Percentiles rank a stretch among this genome's conserved stretches.
phyloP scores from a whole-genome alignment of 257 asterid genomes.

The Fraxinus excelsior region DNA sequence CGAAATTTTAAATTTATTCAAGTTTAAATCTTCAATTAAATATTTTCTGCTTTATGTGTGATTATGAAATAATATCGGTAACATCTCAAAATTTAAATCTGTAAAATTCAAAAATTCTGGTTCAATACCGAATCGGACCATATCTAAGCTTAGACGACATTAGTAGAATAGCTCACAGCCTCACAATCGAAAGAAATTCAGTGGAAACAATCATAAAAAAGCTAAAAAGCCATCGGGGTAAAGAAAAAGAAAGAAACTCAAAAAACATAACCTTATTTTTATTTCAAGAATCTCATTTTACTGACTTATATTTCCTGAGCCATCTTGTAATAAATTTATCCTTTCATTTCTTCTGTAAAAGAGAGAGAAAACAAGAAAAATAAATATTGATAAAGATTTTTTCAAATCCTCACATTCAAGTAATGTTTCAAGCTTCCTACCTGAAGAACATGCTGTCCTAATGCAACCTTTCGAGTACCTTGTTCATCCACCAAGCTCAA shows the following conservation, averaged over 20 bases:
- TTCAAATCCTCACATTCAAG: slow-evolving; percentile 49
- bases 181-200: background rate
- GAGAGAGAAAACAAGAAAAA: background rate
- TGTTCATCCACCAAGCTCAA: slow-evolving; percentile 56
- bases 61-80: too few species aligned
- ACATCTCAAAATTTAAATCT: too few species aligned
- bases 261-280: background rate
- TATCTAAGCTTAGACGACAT: too few species aligned
- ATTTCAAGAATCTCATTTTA: background rate
- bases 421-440: slow-evolving; percentile 55
- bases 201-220: background rate
- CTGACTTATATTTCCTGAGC: background rate
- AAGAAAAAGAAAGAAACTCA: background rate
- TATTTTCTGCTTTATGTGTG: too few species aligned
- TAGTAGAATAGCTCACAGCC: too few species aligned
- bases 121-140: too few species aligned
- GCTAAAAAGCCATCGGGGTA: background rate
- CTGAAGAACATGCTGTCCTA: slow-evolving; percentile 60
- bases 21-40: too few species aligned
- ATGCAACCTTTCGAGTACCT: slow-evolving; percentile 45
- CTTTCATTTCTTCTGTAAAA: background rate
- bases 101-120: too few species aligned
- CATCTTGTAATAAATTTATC: slow-evolving; percentile 10
- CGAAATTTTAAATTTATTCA: too few species aligned
- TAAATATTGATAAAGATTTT: slow-evolving; percentile 11